Base-by-base conservation (phyloP, 108 stramenopile genomes). In the Skeletonema tropicum region DNA sequence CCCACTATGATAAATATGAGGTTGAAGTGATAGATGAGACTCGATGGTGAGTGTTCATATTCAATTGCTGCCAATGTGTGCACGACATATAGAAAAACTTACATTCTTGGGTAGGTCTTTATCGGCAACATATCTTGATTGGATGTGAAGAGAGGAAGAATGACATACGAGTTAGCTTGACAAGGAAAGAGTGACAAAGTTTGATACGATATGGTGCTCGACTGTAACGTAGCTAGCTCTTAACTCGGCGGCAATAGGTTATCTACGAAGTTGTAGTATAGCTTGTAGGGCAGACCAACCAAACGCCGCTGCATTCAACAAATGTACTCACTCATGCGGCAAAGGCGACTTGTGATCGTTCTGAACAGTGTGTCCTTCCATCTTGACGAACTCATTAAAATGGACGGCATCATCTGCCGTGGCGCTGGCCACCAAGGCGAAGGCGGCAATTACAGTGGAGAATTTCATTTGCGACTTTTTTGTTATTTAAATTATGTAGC, bases 111-210 rank as follows among this genome's bases (percentile, higher is more conserved):
- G 97, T 1, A 98, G 71, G 12, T 89, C 87, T 9, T 70, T 74
- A 30, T 74, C 58, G n/a, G 58, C 58, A 30, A 93, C 21, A 77
- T 96, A 93, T 61, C 87, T 86, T 42, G 57, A 41, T 64, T 88
- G 84, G 29, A 29, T 29, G 26, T 2, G 26, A 29, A 29, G 2
- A 29, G 26, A 29, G 26, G 26, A 29, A 29, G 26, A 29, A 29
- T 29, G 26, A 2, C 26, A 29, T 2, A 29, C 2, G 26, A 29
- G 26, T 29, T n/a, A n/a, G n/a, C n/a, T n/a, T n/a, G n/a, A n/a
- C n/a, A n/a, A n/a, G n/a, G n/a, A n/a, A n/a, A n/a, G n/a, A n/a
- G n/a, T n/a, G n/a, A n/a, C n/a, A n/a, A n/a, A n/a, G n/a, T n/a
- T n/a, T n/a, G n/a, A n/a, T n/a, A n/a, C n/a, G n/a, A n/a, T n/a